A percentile compares a stretch with the other conserved stretches of the same genome.
phyloP scores from a whole-genome alignment of 805 yeast species.

The Monosporozyma solicola region DNA sequence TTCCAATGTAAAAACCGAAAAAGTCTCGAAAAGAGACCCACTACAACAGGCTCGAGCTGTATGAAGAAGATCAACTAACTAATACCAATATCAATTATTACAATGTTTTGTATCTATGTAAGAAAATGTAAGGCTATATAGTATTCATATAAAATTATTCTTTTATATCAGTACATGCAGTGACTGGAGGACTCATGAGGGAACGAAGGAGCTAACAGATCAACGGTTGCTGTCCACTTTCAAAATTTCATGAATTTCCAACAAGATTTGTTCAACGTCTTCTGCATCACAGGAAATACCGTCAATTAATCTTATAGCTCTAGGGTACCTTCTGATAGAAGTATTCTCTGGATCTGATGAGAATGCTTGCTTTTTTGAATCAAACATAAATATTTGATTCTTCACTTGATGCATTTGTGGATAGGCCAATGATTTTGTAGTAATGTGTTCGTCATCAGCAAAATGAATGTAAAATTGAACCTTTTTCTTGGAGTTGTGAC shows the following conservation, averaged over 20 bases:
- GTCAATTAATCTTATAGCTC: conserved; percentile 19
- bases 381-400: conserved; percentile 24
- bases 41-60: background rate
- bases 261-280: conserved; percentile 21
- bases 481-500: conserved; percentile 19
- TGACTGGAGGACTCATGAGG: background rate
- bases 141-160: background rate
- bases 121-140: background rate
- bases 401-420: conserved; percentile 25
- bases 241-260: conserved; percentile 20
- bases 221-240: conserved; percentile 6
- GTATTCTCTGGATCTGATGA: background rate
- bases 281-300: conserved; percentile 27
- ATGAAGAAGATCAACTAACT: background rate
- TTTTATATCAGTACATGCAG: background rate
- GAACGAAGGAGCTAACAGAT: background rate
- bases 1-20: background rate
- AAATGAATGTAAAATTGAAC: conserved; percentile 25
- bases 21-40: background rate
- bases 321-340: conserved; percentile 5
- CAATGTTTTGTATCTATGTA: background rate
- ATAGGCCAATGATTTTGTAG: conserved; percentile 22
- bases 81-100: background rate
- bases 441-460: conserved; percentile 24
- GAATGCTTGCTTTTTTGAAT: conserved; percentile 1